A percentile compares a stretch with the other conserved stretches of the same genome.
Evolutionary conservation across 1,284 basidiomycete genomes (phyloP).

Genomic region (Cryptococcus sp.): DNA sequence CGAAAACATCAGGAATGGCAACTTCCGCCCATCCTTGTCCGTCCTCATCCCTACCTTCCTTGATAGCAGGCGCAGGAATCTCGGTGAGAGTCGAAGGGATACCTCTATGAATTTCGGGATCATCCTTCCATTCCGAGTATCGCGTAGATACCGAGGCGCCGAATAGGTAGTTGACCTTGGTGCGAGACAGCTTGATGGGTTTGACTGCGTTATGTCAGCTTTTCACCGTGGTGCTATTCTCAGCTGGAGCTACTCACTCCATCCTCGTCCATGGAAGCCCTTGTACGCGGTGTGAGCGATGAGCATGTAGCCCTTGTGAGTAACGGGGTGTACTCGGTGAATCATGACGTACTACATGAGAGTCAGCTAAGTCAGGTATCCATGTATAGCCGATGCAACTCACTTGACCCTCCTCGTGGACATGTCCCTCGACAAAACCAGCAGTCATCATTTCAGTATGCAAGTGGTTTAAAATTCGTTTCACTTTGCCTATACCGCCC

Average conservation of each 20-base stretch:
- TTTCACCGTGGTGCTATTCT: constrained; percentile 19
- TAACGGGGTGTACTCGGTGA: constrained; percentile 84
- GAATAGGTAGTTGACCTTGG: constrained; percentile 73
- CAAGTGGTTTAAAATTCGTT: constrained; percentile 79
- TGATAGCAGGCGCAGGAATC: constrained; percentile 57
- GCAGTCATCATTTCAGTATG: constrained; percentile 85
- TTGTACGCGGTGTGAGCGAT: constrained; percentile 90
- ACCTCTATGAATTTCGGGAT: constrained; percentile 66
- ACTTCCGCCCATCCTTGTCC: constrained; percentile 72
- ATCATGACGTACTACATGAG: constrained; percentile 78
- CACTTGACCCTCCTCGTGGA: constrained; percentile 91
- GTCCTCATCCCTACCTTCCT: constrained; percentile 61
- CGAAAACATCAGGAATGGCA: constrained; percentile 78
- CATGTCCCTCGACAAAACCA: constrained; percentile 84
- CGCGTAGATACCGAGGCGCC: constrained; percentile 72
- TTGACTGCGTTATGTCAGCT: constrained; percentile 60
- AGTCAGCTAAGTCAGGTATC: not conserved
- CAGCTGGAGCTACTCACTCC: constrained; percentile 57
- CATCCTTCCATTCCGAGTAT: constrained; percentile 63
- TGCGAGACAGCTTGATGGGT: constrained; percentile 77
- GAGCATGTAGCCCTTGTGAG: constrained; percentile 86
- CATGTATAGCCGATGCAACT: constrained; percentile 43
- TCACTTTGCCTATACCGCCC: constrained; percentile 68
- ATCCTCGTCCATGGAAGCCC: constrained; percentile 74
- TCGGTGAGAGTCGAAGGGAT: constrained; percentile 71